Evolutionary conservation across 2,329 filamentous ascomycete species (phyloP).

Genomic region (Colletotrichum cereale): DNA sequence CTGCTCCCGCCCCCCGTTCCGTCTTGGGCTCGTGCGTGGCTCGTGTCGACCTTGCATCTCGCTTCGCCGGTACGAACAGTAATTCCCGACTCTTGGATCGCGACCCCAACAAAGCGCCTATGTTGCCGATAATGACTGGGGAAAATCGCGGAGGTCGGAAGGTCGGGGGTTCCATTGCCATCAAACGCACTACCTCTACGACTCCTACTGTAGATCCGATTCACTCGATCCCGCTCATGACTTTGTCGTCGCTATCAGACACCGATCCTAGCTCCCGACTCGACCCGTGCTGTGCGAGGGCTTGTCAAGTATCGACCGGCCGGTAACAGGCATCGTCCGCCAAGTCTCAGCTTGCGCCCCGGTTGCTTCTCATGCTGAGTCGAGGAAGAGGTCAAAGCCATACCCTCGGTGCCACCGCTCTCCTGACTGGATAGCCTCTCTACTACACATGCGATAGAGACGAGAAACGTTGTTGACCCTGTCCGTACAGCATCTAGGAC

Average conservation of each 20-base stretch:
- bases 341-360: constrained; percentile 7
- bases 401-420: background rate
- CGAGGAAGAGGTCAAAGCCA: constrained; percentile 25
- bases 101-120: background rate
- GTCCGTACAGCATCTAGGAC: background rate
- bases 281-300: background rate
- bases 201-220: constrained; percentile 17
- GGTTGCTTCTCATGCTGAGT: constrained; percentile 6
- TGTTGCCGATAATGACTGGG: background rate
- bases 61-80: background rate
- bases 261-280: constrained; percentile 5
- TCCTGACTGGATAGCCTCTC: background rate
- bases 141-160: background rate
- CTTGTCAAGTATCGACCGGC: background rate
- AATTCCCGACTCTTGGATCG: background rate
- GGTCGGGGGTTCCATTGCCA: background rate
- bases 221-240: constrained; percentile 4
- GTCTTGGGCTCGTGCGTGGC: background rate
- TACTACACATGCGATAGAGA: background rate
- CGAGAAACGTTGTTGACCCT: background rate
- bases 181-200: background rate
- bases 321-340: background rate
- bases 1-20: constrained; percentile 5
- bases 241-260: constrained; percentile 9
- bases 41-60: constrained; percentile 9